Evolutionary conservation across 208 protist species (phyloP).

Genomic region (Crithidia fasciculata): DNA sequence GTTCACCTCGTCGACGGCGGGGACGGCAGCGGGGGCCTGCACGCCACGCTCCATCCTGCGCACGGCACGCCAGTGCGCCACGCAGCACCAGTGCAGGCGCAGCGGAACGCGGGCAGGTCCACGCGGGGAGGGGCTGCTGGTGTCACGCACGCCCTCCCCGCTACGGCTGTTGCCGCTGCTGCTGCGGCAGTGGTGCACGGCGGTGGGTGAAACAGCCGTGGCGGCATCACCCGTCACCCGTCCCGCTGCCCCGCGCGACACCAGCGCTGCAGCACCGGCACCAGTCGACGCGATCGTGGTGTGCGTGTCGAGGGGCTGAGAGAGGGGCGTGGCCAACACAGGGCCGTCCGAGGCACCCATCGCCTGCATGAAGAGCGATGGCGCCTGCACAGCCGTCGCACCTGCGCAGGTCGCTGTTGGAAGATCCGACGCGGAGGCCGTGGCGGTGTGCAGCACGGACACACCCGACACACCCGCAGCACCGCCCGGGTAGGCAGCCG

Average conservation of each 20-base stretch:
- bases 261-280: background rate
- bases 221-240: no score
- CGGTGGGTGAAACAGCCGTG: no score
- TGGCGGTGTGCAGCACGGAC: conserved; percentile 1
- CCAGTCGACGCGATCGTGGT: background rate
- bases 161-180: background rate
- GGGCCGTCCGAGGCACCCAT: background rate
- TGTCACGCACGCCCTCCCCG: background rate
- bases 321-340: background rate
- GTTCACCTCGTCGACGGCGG: background rate
- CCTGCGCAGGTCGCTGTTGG: no score
- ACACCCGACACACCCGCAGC: background rate
- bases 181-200: no score
- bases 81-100: conserved; percentile 16
- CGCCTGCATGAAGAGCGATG: background rate
- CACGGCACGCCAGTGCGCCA: conserved; percentile 11
- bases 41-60: conserved; percentile 16
- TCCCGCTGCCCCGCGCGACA: background rate
- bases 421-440: background rate
- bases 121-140: no score
- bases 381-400: no score
- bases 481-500: no score
- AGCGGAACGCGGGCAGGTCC: background rate
- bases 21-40: conserved; percentile 2
- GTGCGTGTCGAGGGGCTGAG: background rate